Evolutionary conservation across 108 stramenopile genomes (phyloP).

Genomic region (Fistulifera pelliculosa): DNA sequence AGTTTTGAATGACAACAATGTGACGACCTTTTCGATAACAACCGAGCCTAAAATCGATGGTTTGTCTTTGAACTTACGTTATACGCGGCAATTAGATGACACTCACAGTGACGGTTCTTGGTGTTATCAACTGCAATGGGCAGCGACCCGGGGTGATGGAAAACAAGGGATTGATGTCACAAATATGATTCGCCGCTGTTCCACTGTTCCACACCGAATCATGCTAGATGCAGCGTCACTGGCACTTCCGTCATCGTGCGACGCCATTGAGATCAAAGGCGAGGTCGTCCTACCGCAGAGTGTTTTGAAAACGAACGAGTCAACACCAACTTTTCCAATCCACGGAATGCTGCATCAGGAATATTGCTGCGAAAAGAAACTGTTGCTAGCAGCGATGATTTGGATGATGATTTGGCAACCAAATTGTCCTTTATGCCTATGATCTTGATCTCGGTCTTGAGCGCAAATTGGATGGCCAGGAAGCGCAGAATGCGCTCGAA

Average conservation of each 20-base stretch:
- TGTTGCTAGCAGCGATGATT: constrained; percentile 10
- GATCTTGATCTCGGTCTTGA: constrained; percentile 31
- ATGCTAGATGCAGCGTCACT: background rate
- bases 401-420: constrained; percentile 30
- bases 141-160: constrained; percentile 89
- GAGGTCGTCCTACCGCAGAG: constrained; percentile 76
- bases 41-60: constrained; percentile 96
- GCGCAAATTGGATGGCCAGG: constrained; percentile 15
- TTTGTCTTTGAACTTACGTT: constrained; percentile 76
- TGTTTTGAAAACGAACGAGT: constrained; percentile 23
- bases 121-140: constrained; percentile 65
- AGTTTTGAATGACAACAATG: constrained; percentile 10
- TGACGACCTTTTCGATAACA: constrained; percentile 30
- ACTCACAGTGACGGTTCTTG: background rate
- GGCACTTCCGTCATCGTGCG: background rate
- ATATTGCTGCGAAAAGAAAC: constrained; percentile 72
- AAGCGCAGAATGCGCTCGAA: constrained; percentile 29
- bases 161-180: constrained; percentile 75
- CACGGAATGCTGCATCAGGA: constrained; percentile 90
- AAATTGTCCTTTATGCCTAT: constrained; percentile 78
- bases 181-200: constrained; percentile 15
- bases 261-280: constrained; percentile 75
- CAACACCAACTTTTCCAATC: constrained; percentile 53
- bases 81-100: constrained; percentile 18
- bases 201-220: background rate